Conservation (phyloP, 2,329 filamentous ascomycete genomes). For the Trichoderma sp. region DNA sequence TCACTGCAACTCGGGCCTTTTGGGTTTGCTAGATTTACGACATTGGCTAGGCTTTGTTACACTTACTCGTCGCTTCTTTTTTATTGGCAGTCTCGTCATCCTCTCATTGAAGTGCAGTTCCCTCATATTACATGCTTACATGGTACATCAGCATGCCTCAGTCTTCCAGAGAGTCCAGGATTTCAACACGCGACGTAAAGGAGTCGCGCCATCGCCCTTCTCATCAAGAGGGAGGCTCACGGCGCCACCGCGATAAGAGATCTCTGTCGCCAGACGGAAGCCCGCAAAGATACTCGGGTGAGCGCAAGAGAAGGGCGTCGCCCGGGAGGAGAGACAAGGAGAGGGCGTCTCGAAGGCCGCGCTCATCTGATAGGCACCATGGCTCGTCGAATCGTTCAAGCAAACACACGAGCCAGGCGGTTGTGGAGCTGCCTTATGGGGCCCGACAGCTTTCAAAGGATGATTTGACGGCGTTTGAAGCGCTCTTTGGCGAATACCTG, state of each 20-base stretch:
- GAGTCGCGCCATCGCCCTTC: constrained; percentile 3
- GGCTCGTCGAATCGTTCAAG: constrained; percentile 6
- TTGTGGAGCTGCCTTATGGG: constrained; percentile 56
- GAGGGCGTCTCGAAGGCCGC: constrained; percentile 25
- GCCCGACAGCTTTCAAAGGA: constrained; percentile 64
- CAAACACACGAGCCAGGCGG: not conserved
- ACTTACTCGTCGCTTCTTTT: not conserved
- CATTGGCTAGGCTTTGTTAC: not conserved
- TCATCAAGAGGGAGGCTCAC: constrained; percentile 1
- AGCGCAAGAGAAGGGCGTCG: constrained; percentile 16
- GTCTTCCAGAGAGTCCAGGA: constrained; percentile 3
- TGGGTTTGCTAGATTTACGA: not conserved
- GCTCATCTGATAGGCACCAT: constrained; percentile 26
- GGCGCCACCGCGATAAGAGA: not conserved
- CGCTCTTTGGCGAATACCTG: constrained; percentile 79
- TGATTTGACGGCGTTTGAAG: constrained; percentile 63
- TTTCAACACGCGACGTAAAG: constrained; percentile 14
- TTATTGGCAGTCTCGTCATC: not conserved
- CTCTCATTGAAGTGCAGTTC: not conserved
- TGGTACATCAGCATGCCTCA: not conserved
- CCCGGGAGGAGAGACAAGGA: not conserved
- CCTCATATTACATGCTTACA: not conserved
- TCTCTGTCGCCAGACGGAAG: constrained; percentile 14
- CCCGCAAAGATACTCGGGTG: constrained; percentile 10
- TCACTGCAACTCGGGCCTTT: not conserved